Conservation (phyloP, 1,284 basidiomycete genomes). For the Ustilago vetiveriae region DNA sequence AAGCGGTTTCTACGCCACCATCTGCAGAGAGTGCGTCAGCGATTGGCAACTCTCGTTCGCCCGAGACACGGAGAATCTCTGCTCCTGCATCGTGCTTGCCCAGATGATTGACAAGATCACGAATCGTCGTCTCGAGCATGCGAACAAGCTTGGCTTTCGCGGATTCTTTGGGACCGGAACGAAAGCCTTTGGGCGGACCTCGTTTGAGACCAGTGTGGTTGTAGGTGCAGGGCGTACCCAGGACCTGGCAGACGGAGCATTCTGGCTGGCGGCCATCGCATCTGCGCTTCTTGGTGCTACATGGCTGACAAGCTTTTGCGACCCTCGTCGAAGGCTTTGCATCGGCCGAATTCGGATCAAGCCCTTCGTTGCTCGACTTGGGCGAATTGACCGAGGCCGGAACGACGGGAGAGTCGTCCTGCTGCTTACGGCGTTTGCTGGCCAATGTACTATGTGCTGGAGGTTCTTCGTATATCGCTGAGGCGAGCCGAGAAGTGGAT, state of each 20-base stretch:
- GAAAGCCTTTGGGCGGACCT: constrained; percentile 61
- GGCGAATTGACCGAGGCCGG: constrained; percentile 3
- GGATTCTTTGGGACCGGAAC: constrained; percentile 54
- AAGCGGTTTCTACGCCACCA: neutral
- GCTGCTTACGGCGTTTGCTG: constrained; percentile 20
- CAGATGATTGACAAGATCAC: constrained; percentile 52
- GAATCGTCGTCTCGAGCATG: constrained; percentile 57
- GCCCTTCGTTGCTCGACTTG: neutral
- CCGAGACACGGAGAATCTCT: constrained; percentile 50
- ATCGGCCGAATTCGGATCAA: constrained; percentile 9
- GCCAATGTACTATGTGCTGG: constrained; percentile 1
- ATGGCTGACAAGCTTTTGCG: constrained; percentile 57
- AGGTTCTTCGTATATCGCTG: neutral
- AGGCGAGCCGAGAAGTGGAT: constrained; percentile 5
- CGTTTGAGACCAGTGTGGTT: constrained; percentile 52
- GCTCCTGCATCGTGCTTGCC: constrained; percentile 47
- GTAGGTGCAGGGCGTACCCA: constrained; percentile 59
- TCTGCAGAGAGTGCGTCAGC: neutral
- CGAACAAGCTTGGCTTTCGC: constrained; percentile 54
- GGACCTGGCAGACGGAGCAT: constrained; percentile 57
- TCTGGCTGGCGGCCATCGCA: constrained; percentile 60
- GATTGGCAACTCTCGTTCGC: constrained; percentile 38
- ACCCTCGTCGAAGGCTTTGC: constrained; percentile 36
- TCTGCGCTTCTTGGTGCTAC: constrained; percentile 58
- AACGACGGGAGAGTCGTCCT: constrained; percentile 2